These are phyloP conservation scores for Pilobolus umbonatus DNA, from an alignment of 192 early-diverging fungal species.

Conservation along the genomic window DNA sequence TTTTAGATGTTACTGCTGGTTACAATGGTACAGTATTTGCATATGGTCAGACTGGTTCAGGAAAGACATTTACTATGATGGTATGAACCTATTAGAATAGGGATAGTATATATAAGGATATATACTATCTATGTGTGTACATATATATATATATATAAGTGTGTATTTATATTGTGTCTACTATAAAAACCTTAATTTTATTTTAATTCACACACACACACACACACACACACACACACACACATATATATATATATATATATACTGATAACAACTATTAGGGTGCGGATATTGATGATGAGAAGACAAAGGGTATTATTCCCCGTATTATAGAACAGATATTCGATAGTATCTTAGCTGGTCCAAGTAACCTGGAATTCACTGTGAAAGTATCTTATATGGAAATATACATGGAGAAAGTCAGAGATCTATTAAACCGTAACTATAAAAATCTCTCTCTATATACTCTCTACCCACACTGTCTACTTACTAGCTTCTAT, in stretches of 20 bases:
- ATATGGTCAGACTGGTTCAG: constrained; percentile 98
- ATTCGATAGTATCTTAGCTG: constrained; percentile 86
- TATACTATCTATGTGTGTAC: not conserved
- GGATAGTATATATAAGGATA: no score
- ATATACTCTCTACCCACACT: not conserved
- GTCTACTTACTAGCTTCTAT: constrained; percentile 52
- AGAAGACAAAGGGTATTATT: constrained; percentile 88
- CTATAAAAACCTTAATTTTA: no score
- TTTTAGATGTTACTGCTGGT: constrained; percentile 45
- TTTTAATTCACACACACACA: constrained; percentile 5
- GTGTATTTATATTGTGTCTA: no score
- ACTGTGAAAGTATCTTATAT: constrained; percentile 98
- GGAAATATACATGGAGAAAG: constrained; percentile 99
- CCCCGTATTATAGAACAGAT: constrained; percentile 96
- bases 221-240: not conserved
- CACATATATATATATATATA: not conserved
- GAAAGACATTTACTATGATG: constrained; percentile 97
- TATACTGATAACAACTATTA: constrained; percentile 21
- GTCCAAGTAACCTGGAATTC: constrained; percentile 93
- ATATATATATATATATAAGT: not conserved
- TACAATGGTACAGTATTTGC: constrained; percentile 99
- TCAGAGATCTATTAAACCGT: constrained; percentile 67
- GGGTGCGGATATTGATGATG: constrained; percentile 93
- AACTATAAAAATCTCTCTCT: constrained; percentile 12
- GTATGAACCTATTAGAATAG: no score